phyloP scores from a whole-genome alignment of 2,329 filamentous ascomycete genomes.

The Coccinonectria pachysandricola region DNA sequence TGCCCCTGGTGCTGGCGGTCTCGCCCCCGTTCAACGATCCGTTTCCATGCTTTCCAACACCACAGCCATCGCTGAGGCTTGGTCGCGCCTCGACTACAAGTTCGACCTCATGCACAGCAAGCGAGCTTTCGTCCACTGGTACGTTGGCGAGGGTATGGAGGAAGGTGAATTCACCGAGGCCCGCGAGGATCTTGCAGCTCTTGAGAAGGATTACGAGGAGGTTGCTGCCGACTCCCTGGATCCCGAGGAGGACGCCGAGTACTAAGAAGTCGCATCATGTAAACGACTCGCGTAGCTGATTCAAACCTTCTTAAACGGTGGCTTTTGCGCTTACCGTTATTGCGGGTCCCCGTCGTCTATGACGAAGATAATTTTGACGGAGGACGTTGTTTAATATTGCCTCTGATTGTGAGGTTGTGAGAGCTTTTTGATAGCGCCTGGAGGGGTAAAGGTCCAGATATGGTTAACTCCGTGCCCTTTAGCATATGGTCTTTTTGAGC shows the following conservation, averaged over 20 bases:
- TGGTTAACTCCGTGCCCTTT: conserved; percentile 15
- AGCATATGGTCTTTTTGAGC: conserved; percentile 17
- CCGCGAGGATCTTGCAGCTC: conserved; percentile 72
- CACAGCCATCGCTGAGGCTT: conserved; percentile 63
- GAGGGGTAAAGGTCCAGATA: conserved; percentile 12
- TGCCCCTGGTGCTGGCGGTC: conserved; percentile 43
- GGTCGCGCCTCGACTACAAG: conserved; percentile 63
- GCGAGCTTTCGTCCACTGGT: conserved; percentile 69
- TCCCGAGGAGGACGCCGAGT: conserved; percentile 60
- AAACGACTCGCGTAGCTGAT: conserved; percentile 7
- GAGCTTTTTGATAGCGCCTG: conserved; percentile 15
- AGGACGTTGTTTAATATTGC: conserved; percentile 20
- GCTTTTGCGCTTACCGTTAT: conserved; percentile 7
- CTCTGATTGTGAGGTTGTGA: conserved; percentile 10
- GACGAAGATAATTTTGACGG: conserved; percentile 12
- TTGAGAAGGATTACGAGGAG: conserved; percentile 83
- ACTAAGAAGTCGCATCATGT: conserved; percentile 42
- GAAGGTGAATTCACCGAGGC: conserved; percentile 85
- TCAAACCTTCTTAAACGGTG: conserved; percentile 12
- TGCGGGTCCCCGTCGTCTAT: conserved; percentile 10
- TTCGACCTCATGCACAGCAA: conserved; percentile 73
- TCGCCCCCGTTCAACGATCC: conserved; percentile 51
- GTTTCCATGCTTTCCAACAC: conserved; percentile 68
- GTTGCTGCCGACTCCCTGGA: conserved; percentile 64
- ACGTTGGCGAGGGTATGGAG: conserved; percentile 86